Evolutionary conservation across 2,329 filamentous ascomycete genomes (phyloP), one percentile per base, ranked within the genome.

Genomic region (Ophiostoma angusticollis): DNA sequence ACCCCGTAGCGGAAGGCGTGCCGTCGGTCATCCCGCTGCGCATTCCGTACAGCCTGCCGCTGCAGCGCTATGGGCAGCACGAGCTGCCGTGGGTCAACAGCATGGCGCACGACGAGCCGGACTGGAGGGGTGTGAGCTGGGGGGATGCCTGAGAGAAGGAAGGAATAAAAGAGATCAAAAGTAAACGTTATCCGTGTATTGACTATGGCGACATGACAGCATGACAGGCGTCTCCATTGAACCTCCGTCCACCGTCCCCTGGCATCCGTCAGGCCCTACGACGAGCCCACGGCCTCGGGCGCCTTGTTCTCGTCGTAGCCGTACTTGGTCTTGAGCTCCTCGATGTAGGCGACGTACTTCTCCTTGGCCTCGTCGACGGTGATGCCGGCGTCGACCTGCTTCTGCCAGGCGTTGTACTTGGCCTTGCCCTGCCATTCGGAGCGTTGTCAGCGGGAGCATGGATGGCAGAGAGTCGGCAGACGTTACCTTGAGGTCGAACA

Each of bases 11-110:
- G n/a, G n/a, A n/a, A n/a, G n/a, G n/a, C n/a, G 16, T 6, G 11
- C 6, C 35, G 17, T 52, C 61, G 0, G 47, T 77, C 0, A 67
- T 93, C 4, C 83, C 81, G 0, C 61, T 89, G 21, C 70, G 85
- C 13, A 78, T 93, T 60, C 84, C 86, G n/a, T 94, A 93, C 56
- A 78, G 78, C 56, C 58, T 87, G 6, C 86, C 86, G 0, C 56
- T 93, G 21, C 72, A 73, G 35, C 62, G 63, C 6, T 93, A 94
- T 51, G 61, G 54, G 0, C 46, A 57, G 7, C 55, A 58, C 5
- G 84, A 93, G 51, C 61, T 69, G 33, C 85, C 86, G 1, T 94
- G 86, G 87, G 83, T 81, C 43, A 79, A 80, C 4, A 77, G 72
- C 2, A 61, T 67, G 50, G 52, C 52, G 2, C 69, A 87, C 52